Evolutionary conservation across 1,284 basidiomycete species (phyloP).

Genomic region (Sporisorium scitamineum): DNA sequence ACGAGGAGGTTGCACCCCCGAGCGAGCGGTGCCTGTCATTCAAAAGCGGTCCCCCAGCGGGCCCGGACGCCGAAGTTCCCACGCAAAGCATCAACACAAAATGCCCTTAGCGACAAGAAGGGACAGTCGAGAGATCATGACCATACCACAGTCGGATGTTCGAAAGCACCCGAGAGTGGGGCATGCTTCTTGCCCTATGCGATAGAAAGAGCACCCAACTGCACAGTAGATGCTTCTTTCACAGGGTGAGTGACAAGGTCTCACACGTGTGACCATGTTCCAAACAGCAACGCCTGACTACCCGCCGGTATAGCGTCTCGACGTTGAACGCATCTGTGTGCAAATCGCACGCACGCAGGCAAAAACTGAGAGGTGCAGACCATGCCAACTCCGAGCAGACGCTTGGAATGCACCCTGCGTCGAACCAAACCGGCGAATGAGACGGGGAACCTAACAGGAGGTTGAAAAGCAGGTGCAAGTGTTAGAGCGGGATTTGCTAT

Average conservation of each 20-base stretch:
- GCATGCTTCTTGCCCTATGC: background rate
- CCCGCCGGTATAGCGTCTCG: background rate
- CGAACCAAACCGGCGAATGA: background rate
- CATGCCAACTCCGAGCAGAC: slow-evolving; percentile 1
- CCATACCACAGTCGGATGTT: background rate
- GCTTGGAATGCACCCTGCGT: slow-evolving; percentile 14
- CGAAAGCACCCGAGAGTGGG: background rate
- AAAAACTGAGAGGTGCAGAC: background rate
- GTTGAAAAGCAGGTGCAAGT: background rate
- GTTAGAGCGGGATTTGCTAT: background rate
- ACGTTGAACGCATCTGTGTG: no score
- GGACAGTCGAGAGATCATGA: no score
- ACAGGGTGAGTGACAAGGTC: slow-evolving; percentile 11
- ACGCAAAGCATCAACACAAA: background rate
- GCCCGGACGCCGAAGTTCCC: background rate
- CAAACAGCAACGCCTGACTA: background rate
- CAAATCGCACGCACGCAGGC: background rate
- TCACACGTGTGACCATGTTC: slow-evolving; percentile 17
- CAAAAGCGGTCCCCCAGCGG: background rate
- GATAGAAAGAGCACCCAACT: background rate
- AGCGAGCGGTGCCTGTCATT: background rate
- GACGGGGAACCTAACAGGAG: background rate
- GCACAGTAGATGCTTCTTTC: slow-evolving; percentile 25
- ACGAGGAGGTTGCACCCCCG: no score
- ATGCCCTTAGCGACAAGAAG: background rate